phyloP scores from a whole-genome alignment of 1,284 basidiomycete species.

The Cutaneotrichosporon sp. region DNA sequence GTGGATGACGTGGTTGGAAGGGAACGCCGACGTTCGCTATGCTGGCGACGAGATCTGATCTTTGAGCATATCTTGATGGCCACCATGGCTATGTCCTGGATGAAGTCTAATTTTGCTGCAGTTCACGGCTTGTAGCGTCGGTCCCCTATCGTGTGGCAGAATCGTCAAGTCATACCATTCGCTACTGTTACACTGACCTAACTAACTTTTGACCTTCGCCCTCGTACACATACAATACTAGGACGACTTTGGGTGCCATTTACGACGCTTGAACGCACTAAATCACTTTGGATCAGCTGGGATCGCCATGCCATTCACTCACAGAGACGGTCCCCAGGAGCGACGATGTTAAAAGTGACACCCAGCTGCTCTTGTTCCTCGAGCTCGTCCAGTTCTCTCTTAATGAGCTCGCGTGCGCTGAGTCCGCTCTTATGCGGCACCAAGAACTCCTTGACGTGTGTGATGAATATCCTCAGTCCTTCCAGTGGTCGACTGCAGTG shows the following conservation, averaged over 20 bases:
- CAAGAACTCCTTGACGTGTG: conserved; percentile 45
- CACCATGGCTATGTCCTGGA: too few relatives aligned
- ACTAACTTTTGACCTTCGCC: too few relatives aligned
- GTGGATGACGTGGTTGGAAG: conserved; percentile 87
- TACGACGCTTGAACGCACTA: background rate
- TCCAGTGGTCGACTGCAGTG: conserved; percentile 25
- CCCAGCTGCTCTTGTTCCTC: conserved; percentile 29
- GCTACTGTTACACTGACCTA: background rate
- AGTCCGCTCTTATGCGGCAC: conserved; percentile 38
- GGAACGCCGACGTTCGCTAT: conserved; percentile 80
- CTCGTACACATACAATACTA: too few relatives aligned
- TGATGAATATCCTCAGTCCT: conserved; percentile 40
- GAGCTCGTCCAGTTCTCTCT: conserved; percentile 30
- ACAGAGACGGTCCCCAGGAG: conserved; percentile 40
- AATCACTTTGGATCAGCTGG: conserved; percentile 9
- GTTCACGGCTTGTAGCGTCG: too few relatives aligned
- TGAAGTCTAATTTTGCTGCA: too few relatives aligned
- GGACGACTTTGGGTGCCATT: too few relatives aligned
- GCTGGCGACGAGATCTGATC: conserved; percentile 54
- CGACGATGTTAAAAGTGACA: conserved; percentile 35
- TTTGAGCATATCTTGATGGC: too few relatives aligned
- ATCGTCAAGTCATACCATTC: too few relatives aligned
- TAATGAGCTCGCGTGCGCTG: conserved; percentile 33
- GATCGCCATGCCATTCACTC: conserved; percentile 10
- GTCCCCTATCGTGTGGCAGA: too few relatives aligned